Evolutionary conservation across 2,329 filamentous ascomycete genomes (phyloP).

Genomic region (Paradendryphiella salina): DNA sequence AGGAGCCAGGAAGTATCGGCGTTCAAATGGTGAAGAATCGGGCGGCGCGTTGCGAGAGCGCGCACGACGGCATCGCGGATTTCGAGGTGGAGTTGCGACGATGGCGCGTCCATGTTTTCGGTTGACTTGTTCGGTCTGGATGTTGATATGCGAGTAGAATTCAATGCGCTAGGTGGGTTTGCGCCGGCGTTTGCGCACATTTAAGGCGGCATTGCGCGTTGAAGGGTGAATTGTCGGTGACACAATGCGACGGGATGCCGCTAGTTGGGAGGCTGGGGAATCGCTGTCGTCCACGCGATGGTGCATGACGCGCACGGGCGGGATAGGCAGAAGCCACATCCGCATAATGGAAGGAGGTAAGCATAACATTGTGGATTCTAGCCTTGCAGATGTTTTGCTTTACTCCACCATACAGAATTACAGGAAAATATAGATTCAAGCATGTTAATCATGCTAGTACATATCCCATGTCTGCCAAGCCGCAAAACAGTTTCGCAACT

Average conservation of each 20-base stretch:
- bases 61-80: slow-evolving; percentile 48
- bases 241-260: slow-evolving; percentile 9
- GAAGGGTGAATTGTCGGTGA: background rate
- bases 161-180: slow-evolving; percentile 3
- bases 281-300: background rate
- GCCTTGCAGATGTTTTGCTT: background rate
- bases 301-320: slow-evolving; percentile 22
- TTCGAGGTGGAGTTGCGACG: slow-evolving; percentile 49
- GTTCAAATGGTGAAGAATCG: slow-evolving; percentile 66
- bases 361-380: background rate
- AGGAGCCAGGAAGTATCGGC: slow-evolving; percentile 69
- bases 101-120: slow-evolving; percentile 39
- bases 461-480: no score
- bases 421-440: no score
- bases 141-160: background rate
- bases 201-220: slow-evolving; percentile 28
- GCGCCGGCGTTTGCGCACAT: slow-evolving; percentile 13
- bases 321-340: slow-evolving; percentile 1
- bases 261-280: slow-evolving; percentile 19
- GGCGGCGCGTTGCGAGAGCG: slow-evolving; percentile 51
- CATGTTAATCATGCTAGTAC: no score
- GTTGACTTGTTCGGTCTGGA: background rate
- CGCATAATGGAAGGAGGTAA: background rate
- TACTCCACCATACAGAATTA: no score
- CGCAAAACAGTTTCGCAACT: no score